Evolutionary conservation across 768 basidiomycete genomes (phyloP).

Genomic region (Pisolithus microcarpus): DNA sequence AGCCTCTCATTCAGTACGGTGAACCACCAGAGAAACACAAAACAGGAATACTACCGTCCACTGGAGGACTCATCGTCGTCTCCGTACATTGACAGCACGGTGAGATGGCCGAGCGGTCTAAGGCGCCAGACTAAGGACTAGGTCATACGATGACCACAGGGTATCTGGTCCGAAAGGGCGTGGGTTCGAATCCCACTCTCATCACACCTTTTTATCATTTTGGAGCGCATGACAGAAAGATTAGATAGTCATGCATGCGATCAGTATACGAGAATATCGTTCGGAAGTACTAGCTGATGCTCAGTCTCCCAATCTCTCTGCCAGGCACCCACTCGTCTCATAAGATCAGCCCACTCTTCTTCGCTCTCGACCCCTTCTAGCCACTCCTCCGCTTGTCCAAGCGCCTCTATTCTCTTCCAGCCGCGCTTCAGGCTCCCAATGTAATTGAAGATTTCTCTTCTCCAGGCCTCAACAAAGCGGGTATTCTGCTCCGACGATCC

Average conservation of each 20-base stretch:
- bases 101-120: conserved; percentile 86
- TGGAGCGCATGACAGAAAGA: not conserved
- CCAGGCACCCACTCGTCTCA: conserved; percentile 41
- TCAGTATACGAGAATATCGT: no score
- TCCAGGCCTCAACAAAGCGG: conserved; percentile 46
- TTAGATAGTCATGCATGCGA: no score
- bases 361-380: conserved; percentile 40
- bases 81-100: not conserved
- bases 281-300: no score
- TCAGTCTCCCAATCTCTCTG: conserved; percentile 40
- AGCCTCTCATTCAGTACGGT: not conserved
- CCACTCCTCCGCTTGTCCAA: conserved; percentile 35
- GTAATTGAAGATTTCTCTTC: conserved; percentile 30
- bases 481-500: conserved; percentile 36
- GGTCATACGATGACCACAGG: conserved; percentile 1
- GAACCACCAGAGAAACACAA: not conserved
- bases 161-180: conserved; percentile 35
- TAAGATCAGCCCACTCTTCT: conserved; percentile 40
- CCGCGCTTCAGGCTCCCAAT: conserved; percentile 27
- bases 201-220: not conserved
- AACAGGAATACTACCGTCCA: not conserved
- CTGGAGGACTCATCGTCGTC: no score
- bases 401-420: conserved; percentile 31
- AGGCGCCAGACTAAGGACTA: conserved; percentile 70
- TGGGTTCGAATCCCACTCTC: conserved; percentile 38